These are phyloP conservation scores for Tetrahymena elliotti DNA, from an alignment of 73 alveolate species.

Conservation along the genomic window DNA sequence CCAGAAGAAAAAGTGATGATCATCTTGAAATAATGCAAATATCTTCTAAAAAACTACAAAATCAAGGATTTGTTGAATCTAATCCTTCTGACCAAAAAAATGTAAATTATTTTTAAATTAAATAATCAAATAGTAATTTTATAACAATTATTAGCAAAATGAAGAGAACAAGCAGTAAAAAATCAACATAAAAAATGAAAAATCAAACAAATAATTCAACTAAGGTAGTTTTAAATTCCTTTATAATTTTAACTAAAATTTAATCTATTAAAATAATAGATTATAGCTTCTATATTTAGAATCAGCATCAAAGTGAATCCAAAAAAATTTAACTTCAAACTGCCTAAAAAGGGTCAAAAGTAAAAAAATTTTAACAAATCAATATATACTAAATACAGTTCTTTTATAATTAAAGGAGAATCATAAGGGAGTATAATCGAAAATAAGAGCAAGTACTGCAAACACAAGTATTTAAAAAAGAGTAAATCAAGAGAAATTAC, in stretches of 20 bases:
- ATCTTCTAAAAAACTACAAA: background rate
- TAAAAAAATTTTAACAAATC: too few species aligned
- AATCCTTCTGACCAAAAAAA: background rate
- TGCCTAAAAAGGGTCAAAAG: background rate
- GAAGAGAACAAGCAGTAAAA: background rate
- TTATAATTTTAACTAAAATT: too few species aligned
- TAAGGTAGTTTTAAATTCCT: background rate
- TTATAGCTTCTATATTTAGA: too few species aligned
- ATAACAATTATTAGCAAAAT: too few species aligned
- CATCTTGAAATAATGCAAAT: background rate
- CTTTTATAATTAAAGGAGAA: background rate
- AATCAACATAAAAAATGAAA: background rate
- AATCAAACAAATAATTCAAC: too few species aligned
- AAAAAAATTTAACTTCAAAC: background rate
- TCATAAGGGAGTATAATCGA: background rate
- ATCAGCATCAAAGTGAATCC: too few species aligned
- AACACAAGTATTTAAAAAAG: background rate
- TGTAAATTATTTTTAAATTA: background rate
- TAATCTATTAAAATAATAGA: too few species aligned
- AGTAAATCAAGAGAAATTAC: background rate
- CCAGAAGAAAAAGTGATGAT: background rate
- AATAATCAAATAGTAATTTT: too few species aligned
- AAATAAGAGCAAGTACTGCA: background rate
- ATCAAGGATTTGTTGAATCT: background rate
- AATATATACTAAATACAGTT: too few species aligned